These are phyloP conservation scores for Noccaea bulbosa DNA, from an alignment of 345 rosid genomes.

Conservation along the genomic window DNA sequence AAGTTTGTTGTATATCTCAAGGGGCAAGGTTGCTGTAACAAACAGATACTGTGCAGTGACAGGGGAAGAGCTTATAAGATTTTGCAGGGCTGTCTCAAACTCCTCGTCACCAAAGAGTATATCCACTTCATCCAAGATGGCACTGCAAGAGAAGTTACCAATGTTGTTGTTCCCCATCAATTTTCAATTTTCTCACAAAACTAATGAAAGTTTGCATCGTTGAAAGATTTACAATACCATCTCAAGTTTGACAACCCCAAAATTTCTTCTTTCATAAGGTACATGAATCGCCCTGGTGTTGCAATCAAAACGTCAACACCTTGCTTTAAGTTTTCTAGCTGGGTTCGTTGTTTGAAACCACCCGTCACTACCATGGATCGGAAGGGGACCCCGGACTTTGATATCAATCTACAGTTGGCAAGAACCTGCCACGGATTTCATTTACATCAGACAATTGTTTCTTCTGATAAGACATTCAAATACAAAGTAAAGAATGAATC, in stretches of 20 bases:
- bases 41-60: slow-evolving; percentile 81
- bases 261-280: slow-evolving; percentile 72
- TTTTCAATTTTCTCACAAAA: neutral
- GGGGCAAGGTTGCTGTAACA: slow-evolving; percentile 89
- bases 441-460: slow-evolving; percentile 34
- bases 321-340: slow-evolving; percentile 76
- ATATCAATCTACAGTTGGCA: slow-evolving; percentile 69
- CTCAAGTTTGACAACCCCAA: slow-evolving; percentile 67
- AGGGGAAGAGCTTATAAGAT: slow-evolving; percentile 69
- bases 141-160: slow-evolving; percentile 54
- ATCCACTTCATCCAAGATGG: slow-evolving; percentile 89
- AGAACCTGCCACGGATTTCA: slow-evolving; percentile 70
- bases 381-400: slow-evolving; percentile 85
- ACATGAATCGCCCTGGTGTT: slow-evolving; percentile 96
- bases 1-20: slow-evolving; percentile 80
- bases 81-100: slow-evolving; percentile 77
- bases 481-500: slow-evolving; percentile 13
- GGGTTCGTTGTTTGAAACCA: slow-evolving; percentile 89
- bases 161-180: slow-evolving; percentile 19
- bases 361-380: slow-evolving; percentile 92
- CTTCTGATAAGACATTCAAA: slow-evolving; percentile 7
- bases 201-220: neutral
- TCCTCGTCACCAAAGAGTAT: slow-evolving; percentile 79
- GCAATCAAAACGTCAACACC: slow-evolving; percentile 86
- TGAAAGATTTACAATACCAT: slow-evolving; percentile 52